phyloP scores from a whole-genome alignment of 2,329 filamentous ascomycete species.

The Exophiala sideris region DNA sequence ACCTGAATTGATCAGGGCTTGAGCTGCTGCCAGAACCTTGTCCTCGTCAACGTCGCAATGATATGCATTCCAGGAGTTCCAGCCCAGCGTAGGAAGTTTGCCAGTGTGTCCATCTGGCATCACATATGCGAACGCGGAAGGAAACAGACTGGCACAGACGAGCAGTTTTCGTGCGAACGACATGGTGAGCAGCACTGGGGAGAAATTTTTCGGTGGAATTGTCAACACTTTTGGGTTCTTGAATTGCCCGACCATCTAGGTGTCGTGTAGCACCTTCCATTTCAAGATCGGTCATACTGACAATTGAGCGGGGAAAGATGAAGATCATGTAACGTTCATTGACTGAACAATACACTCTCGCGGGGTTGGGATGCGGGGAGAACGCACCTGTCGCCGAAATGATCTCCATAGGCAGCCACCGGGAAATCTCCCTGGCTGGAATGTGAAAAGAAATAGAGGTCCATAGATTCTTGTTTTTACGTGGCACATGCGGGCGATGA shows the following conservation, averaged over 20 bases:
- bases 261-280: background rate
- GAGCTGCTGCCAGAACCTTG: background rate
- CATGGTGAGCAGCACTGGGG: background rate
- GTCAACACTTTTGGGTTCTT: background rate
- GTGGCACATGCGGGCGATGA: too few relatives aligned
- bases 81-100: background rate
- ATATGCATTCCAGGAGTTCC: constrained; percentile 1
- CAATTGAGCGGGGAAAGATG: background rate
- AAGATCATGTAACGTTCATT: background rate
- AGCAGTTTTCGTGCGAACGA: background rate
- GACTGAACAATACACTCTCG: too few relatives aligned
- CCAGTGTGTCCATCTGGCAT: constrained; percentile 1
- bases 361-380: too few relatives aligned
- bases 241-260: too few relatives aligned
- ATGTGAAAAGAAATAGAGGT: too few relatives aligned
- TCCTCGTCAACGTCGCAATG: background rate
- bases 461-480: too few relatives aligned
- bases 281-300: background rate
- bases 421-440: too few relatives aligned
- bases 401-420: too few relatives aligned
- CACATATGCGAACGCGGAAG: background rate
- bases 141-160: background rate
- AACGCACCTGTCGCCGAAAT: too few relatives aligned
- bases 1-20: background rate
- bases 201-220: too few relatives aligned